Conservation (phyloP, 169 alveolate species). For the Cryptosporidium canis region DNA sequence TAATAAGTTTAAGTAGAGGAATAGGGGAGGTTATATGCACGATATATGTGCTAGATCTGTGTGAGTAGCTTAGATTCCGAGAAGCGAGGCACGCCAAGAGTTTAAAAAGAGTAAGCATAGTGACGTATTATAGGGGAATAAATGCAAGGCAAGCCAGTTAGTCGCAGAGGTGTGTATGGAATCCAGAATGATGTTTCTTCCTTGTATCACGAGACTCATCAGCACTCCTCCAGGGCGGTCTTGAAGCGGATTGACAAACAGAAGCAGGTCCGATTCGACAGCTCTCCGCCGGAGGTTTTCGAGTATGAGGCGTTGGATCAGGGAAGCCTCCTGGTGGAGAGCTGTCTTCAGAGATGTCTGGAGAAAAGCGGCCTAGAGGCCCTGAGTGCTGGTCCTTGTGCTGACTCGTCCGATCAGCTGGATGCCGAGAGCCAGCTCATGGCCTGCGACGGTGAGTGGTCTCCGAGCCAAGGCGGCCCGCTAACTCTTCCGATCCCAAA, state of each 20-base stretch:
- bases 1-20: neutral
- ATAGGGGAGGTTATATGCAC: neutral
- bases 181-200: neutral
- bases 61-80: neutral
- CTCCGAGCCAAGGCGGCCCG: neutral
- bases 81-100: neutral
- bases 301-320: constrained; percentile 35
- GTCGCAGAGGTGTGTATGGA: neutral
- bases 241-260: neutral
- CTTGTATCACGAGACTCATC: neutral
- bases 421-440: neutral
- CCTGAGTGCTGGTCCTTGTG: neutral
- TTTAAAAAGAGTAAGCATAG: neutral
- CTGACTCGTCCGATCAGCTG: neutral
- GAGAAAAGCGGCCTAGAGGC: neutral
- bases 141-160: neutral
- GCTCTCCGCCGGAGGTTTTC: constrained; percentile 20
- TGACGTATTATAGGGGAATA: neutral
- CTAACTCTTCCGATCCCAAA: constrained; percentile 14
- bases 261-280: constrained; percentile 20
- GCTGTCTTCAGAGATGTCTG: neutral
- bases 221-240: neutral
- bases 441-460: neutral
- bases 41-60: neutral
- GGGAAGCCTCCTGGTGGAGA: neutral